Percentiles rank a stretch among this genome's conserved stretches.
Evolutionary conservation across 805 yeast genomes (phyloP).

Genomic region (Blastobotrys chiropterorum): DNA sequence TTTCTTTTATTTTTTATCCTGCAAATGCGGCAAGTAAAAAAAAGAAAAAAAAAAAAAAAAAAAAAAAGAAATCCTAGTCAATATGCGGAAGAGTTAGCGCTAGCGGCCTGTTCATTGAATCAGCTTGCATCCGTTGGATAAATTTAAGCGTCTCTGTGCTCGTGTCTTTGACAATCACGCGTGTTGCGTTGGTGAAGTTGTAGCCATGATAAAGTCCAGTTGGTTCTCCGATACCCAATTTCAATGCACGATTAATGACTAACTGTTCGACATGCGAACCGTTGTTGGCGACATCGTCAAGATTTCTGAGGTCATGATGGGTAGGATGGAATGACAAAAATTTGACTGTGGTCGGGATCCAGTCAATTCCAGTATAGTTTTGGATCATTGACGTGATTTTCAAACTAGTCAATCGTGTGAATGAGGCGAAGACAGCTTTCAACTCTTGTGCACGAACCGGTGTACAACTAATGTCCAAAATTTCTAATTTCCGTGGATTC

Average conservation of each 20-base stretch:
- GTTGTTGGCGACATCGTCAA: background rate
- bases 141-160: background rate
- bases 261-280: background rate
- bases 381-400: background rate
- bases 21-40: background rate
- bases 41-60: no score
- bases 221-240: background rate
- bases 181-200: background rate
- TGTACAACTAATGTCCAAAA: background rate
- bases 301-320: background rate
- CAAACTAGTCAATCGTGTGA: background rate
- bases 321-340: background rate
- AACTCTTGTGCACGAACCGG: background rate
- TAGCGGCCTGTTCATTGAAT: background rate
- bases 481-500: background rate
- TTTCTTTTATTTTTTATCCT: no score
- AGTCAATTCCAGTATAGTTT: background rate
- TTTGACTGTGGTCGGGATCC: background rate
- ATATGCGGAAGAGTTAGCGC: no score
- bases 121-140: background rate
- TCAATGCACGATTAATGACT: background rate
- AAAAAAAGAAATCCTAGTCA: background rate
- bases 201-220: background rate
- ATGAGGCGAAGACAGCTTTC: background rate
- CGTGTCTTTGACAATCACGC: background rate